Evolutionary conservation across 139 green algal genomes (phyloP), one percentile per base, ranked within the genome.

Genomic region (Micromonas commoda): DNA sequence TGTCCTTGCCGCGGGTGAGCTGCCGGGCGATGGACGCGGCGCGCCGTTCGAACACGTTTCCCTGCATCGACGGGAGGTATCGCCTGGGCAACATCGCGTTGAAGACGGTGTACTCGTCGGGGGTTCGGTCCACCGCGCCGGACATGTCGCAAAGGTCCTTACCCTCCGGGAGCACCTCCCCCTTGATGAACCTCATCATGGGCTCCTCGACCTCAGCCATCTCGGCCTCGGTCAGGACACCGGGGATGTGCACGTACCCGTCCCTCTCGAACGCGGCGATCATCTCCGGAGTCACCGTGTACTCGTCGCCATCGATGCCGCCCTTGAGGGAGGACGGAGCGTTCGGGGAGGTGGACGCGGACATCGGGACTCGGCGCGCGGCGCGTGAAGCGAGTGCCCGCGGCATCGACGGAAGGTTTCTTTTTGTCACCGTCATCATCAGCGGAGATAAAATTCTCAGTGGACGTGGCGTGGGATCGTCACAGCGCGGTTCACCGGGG

Each of bases 61-160:
- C 85, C 33, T 87, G 83, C 81, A 81, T 84, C 0, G 4, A 31
- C 31, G 88, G 86, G 64, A 87, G 80, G 71, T 92, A 92, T 31
- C 65, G 81, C 21, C 87, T 60, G 0, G 88, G 88, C 52, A 91
- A 78, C 85, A 92, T 91, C 0, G 90, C 87, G 71, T 92, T 92
- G 77, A 89, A 89, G 26, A 90, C 80, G 1, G 80, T 90, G 80
- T 38, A 73, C 33, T 73, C 66, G 33, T 73, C 66, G 6, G 28
- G 66, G 28, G 66, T 29, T 9, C 33, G 28, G 29, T 73, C 23
- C 23, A 28, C 6, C 23, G 66, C 81, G 4, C 85, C 85, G 32
- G 66, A 83, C 85, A 91, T 91, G 70, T 92, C 88, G 80, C 87
- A 91, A 5, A 90, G 71, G 67, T 92, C 88, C 32, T 83, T 84